Base-by-base conservation (phyloP, 495 filamentous ascomycete species). In the Tuber magnatum region DNA sequence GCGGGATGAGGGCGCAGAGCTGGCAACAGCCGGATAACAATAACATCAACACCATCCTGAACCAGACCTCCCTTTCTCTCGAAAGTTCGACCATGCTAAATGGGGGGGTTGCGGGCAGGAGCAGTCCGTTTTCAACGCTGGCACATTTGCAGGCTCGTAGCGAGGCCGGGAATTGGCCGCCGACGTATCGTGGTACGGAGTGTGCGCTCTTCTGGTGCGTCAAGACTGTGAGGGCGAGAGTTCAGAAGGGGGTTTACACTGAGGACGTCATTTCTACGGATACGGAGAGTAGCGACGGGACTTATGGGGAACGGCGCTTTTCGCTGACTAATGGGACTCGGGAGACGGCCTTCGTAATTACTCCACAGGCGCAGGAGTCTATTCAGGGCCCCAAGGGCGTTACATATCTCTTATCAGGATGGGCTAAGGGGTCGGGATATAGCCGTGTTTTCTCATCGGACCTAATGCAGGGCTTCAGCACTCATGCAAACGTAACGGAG, bases 191-290 rank as follows among this genome's bases (percentile, higher is more conserved):
- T 24, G 80, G 75, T 9, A 78, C 72, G 7, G 70, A 77, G 32
- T 81, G 80, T 51, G 73, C 75, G 9, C 65, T 81, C 39, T 75
- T 48, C 40, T 81, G 79, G 79, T 81, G 80, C 40, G 72, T 72
- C 32, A 77, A 80, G 69, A 73, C 44, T 5, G 56, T 81, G 20
- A 39, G 43, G 2, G 78, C 80, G 0, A 14, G 20, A 18, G 78
- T 81, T 10, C n/a, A 24, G 3, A 65, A 77, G 22, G 75, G 78
- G 24, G 73, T 72, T 42, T 81, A 81, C 75, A 40, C 39, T 10
- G 78, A 81, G 69, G 44, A 68, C 2, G 7, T 74, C 20, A n/a
- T 70, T 4, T 44, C 51, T 2, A 61, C 43, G 7, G 4, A 70
- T 43, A 70, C 77, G 35, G 46, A 68, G 38, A 12, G 32, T 22